A percentile compares a stretch with the other conserved stretches of the same genome.
Evolutionary conservation across 306 rosid species (phyloP).

Genomic region (Glycyrrhiza uralensis): DNA sequence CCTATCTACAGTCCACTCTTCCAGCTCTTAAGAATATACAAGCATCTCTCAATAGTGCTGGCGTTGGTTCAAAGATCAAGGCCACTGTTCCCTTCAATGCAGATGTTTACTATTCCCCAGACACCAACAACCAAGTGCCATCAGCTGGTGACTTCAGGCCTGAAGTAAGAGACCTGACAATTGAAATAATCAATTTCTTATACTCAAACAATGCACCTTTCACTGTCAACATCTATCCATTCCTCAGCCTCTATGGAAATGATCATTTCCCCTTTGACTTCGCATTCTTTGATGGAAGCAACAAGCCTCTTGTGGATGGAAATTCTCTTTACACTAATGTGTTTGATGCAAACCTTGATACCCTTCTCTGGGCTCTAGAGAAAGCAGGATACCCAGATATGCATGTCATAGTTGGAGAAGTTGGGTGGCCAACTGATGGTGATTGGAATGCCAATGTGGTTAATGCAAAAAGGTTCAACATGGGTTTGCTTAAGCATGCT

Average conservation of each 20-base stretch:
- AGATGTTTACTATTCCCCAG: conserved; percentile 81
- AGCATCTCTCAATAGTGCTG: conserved; percentile 61
- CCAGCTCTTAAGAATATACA: conserved; percentile 88
- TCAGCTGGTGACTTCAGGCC: conserved; percentile 91
- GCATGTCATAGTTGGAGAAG: conserved; percentile 64
- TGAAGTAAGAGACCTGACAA: conserved; percentile 51
- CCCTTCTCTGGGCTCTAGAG: conserved; percentile 71
- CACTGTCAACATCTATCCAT: conserved; percentile 83
- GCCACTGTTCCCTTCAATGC: conserved; percentile 95
- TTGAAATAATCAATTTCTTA: conserved; percentile 61
- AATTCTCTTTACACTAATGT: conserved; percentile 53
- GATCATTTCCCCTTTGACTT: conserved; percentile 74
- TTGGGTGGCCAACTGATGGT: conserved; percentile 89
- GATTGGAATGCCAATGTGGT: conserved; percentile 54
- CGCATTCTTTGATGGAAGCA: conserved; percentile 77
- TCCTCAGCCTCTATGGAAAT: conserved; percentile 73
- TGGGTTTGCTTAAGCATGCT: conserved; percentile 62
- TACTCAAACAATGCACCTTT: conserved; percentile 65
- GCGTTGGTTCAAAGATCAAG: conserved; percentile 61
- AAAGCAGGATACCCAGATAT: conserved; percentile 68
- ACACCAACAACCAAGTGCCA: conserved; percentile 70
- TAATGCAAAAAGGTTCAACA: conserved; percentile 60
- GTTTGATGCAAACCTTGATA: conserved; percentile 76
- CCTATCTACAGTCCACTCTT: conserved; percentile 52
- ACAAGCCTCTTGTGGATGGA: conserved; percentile 63